Evolutionary conservation across 768 basidiomycete species (phyloP), one percentile per base, ranked within the genome.

Genomic region (Leccinum pellstonianum): DNA sequence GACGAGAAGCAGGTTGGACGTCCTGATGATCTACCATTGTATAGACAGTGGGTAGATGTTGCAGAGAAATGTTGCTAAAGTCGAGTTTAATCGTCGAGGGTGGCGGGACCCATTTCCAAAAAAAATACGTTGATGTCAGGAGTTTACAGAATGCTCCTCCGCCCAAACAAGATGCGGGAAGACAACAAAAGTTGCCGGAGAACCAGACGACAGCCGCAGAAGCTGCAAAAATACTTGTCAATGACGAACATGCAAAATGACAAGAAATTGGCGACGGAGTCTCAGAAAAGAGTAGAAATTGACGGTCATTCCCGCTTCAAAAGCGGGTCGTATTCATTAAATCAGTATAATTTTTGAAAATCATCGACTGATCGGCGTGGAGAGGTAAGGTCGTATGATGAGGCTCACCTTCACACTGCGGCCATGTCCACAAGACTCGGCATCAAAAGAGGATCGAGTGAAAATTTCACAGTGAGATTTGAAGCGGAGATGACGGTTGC

Each of bases 241-340:
- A 19, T 19, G 10, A 46, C 43, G 43, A 46, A 46, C 43, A 46
- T 46, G 5, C 43, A 19, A 3, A 19, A 46, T 46, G 11, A 46
- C 43, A 46, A 11, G 9, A 43, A 43, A 46, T 46, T 10, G 19
- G 43, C 11, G 43, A 46, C n/a, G 2, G 43, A 19, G 43, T 46
- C 43, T 46, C 43, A 46, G 43, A 46, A 46, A 46, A 46, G 33
- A 33, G 33, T 46, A 46, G 19, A 10, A n/a, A 23, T 29, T 23
- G n/a, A 27, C 3, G 48, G 52, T 61, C 60, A 54, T 61, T 54
- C 59, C 60, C 60, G 19, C 58, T 43, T 27, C 17, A 29, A 19
- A 14, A 54, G 25, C 52, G 35, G 56, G 60, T 61, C 60, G 38
- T 58, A 58, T 61, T 61, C 60, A 61, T 61, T 61, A 61, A 61